Percentiles rank a stretch among this genome's conserved stretches.
Evolutionary conservation across 352 stramenopile genomes (phyloP).

Genomic region (Globisporangium parvum): DNA sequence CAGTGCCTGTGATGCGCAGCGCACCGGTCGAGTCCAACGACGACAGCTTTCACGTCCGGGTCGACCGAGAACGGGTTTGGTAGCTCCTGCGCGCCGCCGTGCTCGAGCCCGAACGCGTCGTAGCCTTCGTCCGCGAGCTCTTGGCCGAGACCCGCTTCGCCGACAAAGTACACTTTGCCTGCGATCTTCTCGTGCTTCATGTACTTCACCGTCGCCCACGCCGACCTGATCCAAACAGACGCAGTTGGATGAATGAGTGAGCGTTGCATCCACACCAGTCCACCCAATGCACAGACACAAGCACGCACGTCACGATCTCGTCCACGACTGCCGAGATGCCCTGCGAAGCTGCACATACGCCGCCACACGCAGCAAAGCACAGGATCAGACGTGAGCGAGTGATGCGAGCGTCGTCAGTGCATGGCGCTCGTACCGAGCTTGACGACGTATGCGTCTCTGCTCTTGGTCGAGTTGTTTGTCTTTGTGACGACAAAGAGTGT

Average conservation of each 20-base stretch:
- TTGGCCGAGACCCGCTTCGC: constrained; percentile 58
- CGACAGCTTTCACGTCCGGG: constrained; percentile 62
- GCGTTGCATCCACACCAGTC: neutral
- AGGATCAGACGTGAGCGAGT: too few species aligned
- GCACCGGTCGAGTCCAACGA: constrained; percentile 75
- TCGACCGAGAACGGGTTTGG: constrained; percentile 63
- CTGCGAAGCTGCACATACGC: constrained; percentile 41
- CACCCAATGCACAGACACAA: neutral
- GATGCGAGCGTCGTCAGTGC: too few species aligned
- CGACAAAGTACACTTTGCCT: constrained; percentile 83
- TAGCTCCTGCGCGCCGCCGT: constrained; percentile 67
- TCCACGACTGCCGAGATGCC: constrained; percentile 55
- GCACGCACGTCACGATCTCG: constrained; percentile 74
- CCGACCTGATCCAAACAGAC: constrained; percentile 33
- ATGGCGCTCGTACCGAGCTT: constrained; percentile 52
- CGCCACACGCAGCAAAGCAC: constrained; percentile 1
- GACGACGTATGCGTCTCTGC: constrained; percentile 72
- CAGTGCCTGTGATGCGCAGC: neutral
- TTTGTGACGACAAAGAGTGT: constrained; percentile 12
- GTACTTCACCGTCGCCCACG: constrained; percentile 75
- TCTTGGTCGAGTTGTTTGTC: constrained; percentile 87
- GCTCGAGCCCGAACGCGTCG: constrained; percentile 55
- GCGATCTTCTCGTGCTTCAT: constrained; percentile 71
- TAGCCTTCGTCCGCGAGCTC: constrained; percentile 67
- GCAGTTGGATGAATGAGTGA: neutral